Base-by-base conservation (phyloP, 2,329 filamentous ascomycete genomes). In the Botryosphaeria dothidea region DNA sequence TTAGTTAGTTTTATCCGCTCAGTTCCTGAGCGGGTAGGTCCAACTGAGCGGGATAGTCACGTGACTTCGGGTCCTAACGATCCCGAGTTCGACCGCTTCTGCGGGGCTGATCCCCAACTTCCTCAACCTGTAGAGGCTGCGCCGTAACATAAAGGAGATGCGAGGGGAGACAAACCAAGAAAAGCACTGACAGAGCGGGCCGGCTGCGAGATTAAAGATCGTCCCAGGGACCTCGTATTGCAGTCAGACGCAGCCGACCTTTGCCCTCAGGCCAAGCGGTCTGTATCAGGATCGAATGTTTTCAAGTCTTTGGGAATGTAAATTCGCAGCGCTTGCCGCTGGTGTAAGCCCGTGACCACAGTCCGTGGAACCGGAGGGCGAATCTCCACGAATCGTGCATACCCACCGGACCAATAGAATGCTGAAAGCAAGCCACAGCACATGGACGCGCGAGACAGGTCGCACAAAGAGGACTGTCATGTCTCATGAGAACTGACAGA, bases 171-270 rank as follows among this genome's bases (percentile, higher is more conserved):
- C 5, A 23, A n/a, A 41, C 7, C 43, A 46, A 23, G 34, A 17
- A 7, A 34, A 31, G 25, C 27, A 60, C 25, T 21, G 23, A 57
- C 36, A 13, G 34, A 25, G 13, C 27, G 27, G 56, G 23, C n/a
- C 15, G 54, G 4, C n/a, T 7, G n/a, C 56, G 56, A 60, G 56
- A 60, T 60, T 60, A 46, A 31, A 45, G 56, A 60, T 60, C 41
- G 56, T 29, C 38, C 27, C 38, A 60, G 43, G 56, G 41, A 43
- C 38, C 19, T 60, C 56, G 56, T 60, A 45, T 60, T 60, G 56
- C 38, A 34, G n/a, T 34, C 36, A 21, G 34, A 29, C 21, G 13
- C 21, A 41, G 11, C 23, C 38, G 23, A 19, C 15, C 15, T 5
- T 7, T 27, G 23, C 13, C 54, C 15, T 21, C 25, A 36, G 36